Percentiles rank a stretch among this genome's conserved stretches.
These are phyloP conservation scores for Boechera divaricarpa DNA, from an alignment of 345 rosid genomes.

Conservation along the genomic window DNA sequence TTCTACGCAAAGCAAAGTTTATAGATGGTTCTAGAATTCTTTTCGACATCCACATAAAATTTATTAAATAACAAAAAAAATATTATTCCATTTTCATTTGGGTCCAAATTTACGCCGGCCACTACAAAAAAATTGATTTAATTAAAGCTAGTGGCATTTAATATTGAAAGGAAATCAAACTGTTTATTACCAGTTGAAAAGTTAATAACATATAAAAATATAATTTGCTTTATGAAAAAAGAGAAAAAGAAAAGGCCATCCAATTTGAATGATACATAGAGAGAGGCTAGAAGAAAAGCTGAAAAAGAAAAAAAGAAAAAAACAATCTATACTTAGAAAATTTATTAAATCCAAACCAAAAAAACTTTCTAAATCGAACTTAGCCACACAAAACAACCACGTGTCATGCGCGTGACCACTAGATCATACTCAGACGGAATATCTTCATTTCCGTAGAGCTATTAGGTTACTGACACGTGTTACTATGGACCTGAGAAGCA, in stretches of 20 bases:
- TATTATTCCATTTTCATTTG: background rate
- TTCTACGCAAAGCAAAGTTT: constrained; percentile 29
- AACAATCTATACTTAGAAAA: background rate
- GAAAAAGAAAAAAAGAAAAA: background rate
- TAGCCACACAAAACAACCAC: constrained; percentile 26
- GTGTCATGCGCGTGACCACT: constrained; percentile 36
- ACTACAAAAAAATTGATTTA: background rate
- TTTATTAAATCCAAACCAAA: constrained; percentile 5
- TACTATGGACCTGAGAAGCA: constrained; percentile 29
- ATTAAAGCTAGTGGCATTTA: constrained; percentile 7
- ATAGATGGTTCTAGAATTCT: constrained; percentile 35
- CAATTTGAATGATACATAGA: constrained; percentile 31
- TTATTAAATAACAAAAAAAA: background rate
- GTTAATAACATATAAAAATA: background rate
- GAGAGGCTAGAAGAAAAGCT: background rate
- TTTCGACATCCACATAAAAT: background rate
- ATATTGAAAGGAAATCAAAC: background rate
- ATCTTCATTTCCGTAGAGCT: constrained; percentile 19
- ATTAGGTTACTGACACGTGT: constrained; percentile 33
- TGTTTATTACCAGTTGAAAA: background rate
- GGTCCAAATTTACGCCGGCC: constrained; percentile 14
- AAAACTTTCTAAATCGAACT: background rate
- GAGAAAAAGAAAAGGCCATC: background rate
- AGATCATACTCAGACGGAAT: constrained; percentile 21
- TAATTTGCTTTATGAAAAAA: constrained; percentile 12